A percentile compares a stretch with the other conserved stretches of the same genome.
These are phyloP conservation scores for Maudiozyma saulgeensis DNA, from an alignment of 805 yeast genomes.

Conservation along the genomic window DNA sequence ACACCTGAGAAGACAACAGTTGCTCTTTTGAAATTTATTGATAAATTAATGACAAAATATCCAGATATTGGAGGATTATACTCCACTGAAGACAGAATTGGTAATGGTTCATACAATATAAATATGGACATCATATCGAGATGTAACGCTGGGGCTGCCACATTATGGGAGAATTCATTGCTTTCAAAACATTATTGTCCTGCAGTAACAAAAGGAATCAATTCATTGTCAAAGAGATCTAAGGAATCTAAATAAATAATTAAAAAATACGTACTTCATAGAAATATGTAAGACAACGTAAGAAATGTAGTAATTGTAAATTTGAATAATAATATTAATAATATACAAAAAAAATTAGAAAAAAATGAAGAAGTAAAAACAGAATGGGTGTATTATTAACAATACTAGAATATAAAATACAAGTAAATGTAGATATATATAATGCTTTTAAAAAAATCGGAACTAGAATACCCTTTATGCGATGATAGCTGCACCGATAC, in stretches of 20 bases:
- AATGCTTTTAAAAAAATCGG: too few species aligned
- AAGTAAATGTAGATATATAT: too few species aligned
- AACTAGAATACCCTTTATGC: constrained; percentile 4
- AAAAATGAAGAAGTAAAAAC: background rate
- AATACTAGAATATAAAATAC: background rate
- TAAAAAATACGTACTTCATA: background rate
- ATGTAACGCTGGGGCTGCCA: constrained; percentile 79
- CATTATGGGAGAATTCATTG: constrained; percentile 78
- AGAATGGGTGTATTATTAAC: background rate
- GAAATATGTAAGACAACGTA: background rate
- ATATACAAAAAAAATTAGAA: background rate
- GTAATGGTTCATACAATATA: constrained; percentile 66
- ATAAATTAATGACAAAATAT: constrained; percentile 61
- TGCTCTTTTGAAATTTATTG: constrained; percentile 69
- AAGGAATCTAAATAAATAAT: constrained; percentile 15
- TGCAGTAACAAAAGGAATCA: constrained; percentile 59
- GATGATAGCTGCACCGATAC: constrained; percentile 47
- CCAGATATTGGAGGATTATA: constrained; percentile 67
- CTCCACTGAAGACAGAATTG: constrained; percentile 80
- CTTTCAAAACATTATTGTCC: constrained; percentile 80
- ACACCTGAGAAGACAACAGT: constrained; percentile 82
- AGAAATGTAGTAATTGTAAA: background rate
- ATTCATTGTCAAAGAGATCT: constrained; percentile 32
- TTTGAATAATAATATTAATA: background rate
- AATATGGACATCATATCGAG: constrained; percentile 61